Conservation (phyloP, 2,329 filamentous ascomycete genomes). For the Botryotinia convoluta region DNA sequence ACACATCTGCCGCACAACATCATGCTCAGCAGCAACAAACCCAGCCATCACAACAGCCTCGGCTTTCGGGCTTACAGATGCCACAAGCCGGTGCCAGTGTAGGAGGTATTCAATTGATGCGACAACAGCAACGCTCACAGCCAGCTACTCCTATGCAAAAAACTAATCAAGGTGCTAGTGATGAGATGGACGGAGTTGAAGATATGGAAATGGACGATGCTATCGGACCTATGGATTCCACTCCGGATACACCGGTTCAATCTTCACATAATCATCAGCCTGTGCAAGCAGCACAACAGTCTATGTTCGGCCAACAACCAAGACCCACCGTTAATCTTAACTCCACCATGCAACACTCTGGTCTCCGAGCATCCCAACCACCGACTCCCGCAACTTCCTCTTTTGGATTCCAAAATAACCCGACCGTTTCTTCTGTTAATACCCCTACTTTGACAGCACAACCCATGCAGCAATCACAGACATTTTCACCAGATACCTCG, state of each 20-base stretch:
- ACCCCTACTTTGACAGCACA: constrained; percentile 86
- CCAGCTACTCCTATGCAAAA: constrained; percentile 36
- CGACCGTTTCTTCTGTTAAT: constrained; percentile 95
- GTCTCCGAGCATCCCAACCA: constrained; percentile 79
- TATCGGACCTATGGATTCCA: constrained; percentile 62
- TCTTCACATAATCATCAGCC: constrained; percentile 48
- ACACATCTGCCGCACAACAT: constrained; percentile 45
- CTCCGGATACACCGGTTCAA: constrained; percentile 46
- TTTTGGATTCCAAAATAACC: constrained; percentile 85
- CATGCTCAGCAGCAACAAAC: constrained; percentile 44
- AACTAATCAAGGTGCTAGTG: constrained; percentile 34
- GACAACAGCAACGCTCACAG: constrained; percentile 38
- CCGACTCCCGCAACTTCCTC: constrained; percentile 76
- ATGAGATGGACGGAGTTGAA: constrained; percentile 81
- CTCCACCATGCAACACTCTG: constrained; percentile 66
- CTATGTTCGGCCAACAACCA: constrained; percentile 61
- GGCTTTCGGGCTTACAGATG: constrained; percentile 34
- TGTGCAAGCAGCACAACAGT: constrained; percentile 66
- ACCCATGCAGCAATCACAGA: constrained; percentile 52
- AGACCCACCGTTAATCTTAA: constrained; percentile 77
- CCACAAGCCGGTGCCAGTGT: constrained; percentile 34
- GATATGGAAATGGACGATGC: constrained; percentile 97
- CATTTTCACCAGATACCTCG: constrained; percentile 56
- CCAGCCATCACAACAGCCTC: constrained; percentile 27
- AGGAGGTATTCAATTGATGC: constrained; percentile 38